A percentile compares a stretch with the other conserved stretches of the same genome.
Conservation (phyloP, 1,139 yeast species). For the Yamadazyma friedrichii region DNA sequence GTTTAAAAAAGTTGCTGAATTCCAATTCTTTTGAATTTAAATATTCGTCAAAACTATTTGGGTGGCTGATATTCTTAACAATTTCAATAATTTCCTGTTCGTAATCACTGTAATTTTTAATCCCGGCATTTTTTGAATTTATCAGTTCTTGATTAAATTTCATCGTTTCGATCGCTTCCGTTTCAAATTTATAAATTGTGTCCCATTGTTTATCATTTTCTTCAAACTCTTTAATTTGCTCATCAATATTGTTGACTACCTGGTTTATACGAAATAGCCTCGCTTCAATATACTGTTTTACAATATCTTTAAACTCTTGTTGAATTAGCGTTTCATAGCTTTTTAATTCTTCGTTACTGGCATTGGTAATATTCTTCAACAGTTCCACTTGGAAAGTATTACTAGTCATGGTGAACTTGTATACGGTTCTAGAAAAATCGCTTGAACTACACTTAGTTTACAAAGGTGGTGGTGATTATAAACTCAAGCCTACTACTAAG, state of each 20-base stretch:
- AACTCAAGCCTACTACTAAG: neutral
- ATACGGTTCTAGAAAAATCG: too few relatives aligned
- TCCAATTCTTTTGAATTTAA: constrained; percentile 24
- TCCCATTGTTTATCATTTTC: constrained; percentile 38
- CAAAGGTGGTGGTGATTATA: too few relatives aligned
- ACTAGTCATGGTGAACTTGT: neutral
- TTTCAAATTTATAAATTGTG: constrained; percentile 31
- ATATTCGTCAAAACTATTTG: constrained; percentile 32
- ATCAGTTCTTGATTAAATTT: constrained; percentile 34
- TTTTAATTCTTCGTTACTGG: constrained; percentile 30
- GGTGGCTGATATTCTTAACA: constrained; percentile 30
- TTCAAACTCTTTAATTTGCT: constrained; percentile 26
- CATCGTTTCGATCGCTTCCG: constrained; percentile 33
- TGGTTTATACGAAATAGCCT: constrained; percentile 32
- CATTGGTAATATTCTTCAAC: constrained; percentile 15
- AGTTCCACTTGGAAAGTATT: constrained; percentile 1
- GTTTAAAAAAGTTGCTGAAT: constrained; percentile 29
- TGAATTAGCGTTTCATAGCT: constrained; percentile 29
- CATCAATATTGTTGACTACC: constrained; percentile 26
- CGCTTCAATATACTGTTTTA: constrained; percentile 29
- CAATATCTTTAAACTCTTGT: constrained; percentile 29
- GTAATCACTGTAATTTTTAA: constrained; percentile 25
- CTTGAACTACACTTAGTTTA: too few relatives aligned
- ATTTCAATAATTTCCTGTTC: constrained; percentile 20
- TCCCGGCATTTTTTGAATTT: constrained; percentile 19